Evolutionary conservation across 208 protist species (phyloP).

Genomic region (Wallacemonas sp.): DNA sequence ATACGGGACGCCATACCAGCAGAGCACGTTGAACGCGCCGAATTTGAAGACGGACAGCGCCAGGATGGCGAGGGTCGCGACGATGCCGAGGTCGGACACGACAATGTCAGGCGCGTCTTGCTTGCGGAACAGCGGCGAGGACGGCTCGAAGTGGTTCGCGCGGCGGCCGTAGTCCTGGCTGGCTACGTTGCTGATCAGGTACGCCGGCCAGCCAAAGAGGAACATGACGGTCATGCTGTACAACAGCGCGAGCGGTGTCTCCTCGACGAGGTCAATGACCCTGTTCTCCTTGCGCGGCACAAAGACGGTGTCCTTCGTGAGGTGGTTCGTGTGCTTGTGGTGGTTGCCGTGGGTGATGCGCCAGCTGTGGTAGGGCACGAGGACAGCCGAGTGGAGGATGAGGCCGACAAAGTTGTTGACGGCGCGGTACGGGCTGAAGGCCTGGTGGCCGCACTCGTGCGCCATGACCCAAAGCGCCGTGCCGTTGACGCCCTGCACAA

Average conservation of each 20-base stretch:
- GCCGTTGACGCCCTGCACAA: too few relatives aligned
- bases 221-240: constrained; percentile 68
- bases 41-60: too few relatives aligned
- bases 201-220: constrained; percentile 88
- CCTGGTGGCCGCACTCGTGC: too few relatives aligned
- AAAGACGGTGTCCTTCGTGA: constrained; percentile 91
- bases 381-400: constrained; percentile 84
- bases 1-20: constrained; percentile 84
- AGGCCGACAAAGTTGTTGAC: too few relatives aligned
- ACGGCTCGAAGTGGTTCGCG: constrained; percentile 84
- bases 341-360: constrained; percentile 91
- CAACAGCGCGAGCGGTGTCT: constrained; percentile 63
- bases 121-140: constrained; percentile 75
- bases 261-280: constrained; percentile 66
- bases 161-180: constrained; percentile 72
- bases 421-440: too few relatives aligned
- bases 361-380: constrained; percentile 95
- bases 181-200: constrained; percentile 80
- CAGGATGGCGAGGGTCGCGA: too few relatives aligned
- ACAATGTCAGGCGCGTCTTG: constrained; percentile 78
- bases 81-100: constrained; percentile 69
- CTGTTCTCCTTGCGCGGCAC: constrained; percentile 64
- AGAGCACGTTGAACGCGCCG: constrained; percentile 57
- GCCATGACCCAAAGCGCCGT: too few relatives aligned
- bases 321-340: constrained; percentile 95